Evolutionary conservation across 805 yeast species (phyloP).

Genomic region (Starmera pachycereana): DNA sequence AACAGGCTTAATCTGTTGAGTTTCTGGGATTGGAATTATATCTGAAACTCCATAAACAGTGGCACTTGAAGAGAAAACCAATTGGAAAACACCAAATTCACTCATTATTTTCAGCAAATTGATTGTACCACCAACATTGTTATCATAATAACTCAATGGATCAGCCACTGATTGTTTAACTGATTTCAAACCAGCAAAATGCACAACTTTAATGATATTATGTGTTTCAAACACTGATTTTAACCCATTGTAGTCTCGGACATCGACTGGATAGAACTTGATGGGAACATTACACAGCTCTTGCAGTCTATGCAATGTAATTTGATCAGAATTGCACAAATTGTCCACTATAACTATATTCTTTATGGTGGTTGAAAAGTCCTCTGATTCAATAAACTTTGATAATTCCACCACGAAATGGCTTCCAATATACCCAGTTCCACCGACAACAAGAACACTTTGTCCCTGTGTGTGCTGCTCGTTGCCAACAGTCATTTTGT

Average conservation of each 20-base stretch:
- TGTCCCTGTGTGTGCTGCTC: not conserved
- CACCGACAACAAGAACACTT: constrained; percentile 57
- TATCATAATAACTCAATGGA: constrained; percentile 59
- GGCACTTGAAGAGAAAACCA: constrained; percentile 73
- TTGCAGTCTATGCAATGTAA: constrained; percentile 55
- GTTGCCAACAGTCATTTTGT: not conserved
- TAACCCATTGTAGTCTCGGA: constrained; percentile 40
- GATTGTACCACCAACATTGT: constrained; percentile 58
- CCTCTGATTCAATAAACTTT: constrained; percentile 40
- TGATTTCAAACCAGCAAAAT: constrained; percentile 77
- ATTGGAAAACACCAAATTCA: constrained; percentile 31
- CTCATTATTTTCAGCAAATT: constrained; percentile 45
- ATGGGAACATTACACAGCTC: constrained; percentile 35
- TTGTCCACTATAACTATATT: constrained; percentile 69
- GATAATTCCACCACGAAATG: constrained; percentile 62
- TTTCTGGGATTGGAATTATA: constrained; percentile 73
- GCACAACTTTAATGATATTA: constrained; percentile 51
- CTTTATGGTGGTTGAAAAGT: no score
- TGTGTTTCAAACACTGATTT: constrained; percentile 36
- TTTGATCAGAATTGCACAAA: constrained; percentile 54
- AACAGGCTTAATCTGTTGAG: constrained; percentile 64
- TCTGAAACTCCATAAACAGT: constrained; percentile 80
- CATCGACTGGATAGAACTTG: constrained; percentile 48
- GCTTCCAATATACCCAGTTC: constrained; percentile 82
- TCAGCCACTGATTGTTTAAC: constrained; percentile 67